Conservation (phyloP, 495 filamentous ascomycete species). For the Tuber calosporum region DNA sequence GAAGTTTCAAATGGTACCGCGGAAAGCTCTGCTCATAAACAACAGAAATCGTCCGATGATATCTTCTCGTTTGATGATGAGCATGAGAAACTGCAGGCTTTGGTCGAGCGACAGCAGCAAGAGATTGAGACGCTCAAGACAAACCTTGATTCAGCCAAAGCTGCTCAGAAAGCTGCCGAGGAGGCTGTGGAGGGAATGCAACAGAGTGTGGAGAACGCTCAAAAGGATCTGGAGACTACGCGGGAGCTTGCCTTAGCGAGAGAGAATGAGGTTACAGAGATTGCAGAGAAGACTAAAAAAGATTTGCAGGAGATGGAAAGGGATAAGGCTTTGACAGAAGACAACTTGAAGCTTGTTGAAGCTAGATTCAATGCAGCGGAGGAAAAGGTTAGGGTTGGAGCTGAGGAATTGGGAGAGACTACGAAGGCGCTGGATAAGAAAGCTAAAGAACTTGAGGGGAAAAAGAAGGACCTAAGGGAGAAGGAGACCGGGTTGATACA, state of each 20-base stretch:
- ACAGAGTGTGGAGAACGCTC: slow-evolving; percentile 43
- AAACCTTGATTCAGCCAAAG: slow-evolving; percentile 48
- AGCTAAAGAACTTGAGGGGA: slow-evolving; percentile 13
- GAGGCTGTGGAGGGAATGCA: slow-evolving; percentile 50
- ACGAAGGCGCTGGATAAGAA: slow-evolving; percentile 11
- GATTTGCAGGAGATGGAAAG: slow-evolving; percentile 23
- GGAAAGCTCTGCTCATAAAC: slow-evolving; percentile 18
- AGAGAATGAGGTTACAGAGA: slow-evolving; percentile 39
- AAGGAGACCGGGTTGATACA: slow-evolving; percentile 17
- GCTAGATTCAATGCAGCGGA: slow-evolving; percentile 24
- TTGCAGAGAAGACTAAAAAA: slow-evolving; percentile 15
- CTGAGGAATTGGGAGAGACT: slow-evolving; percentile 16
- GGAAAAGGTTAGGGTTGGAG: slow-evolving; percentile 44
- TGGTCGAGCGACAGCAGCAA: slow-evolving; percentile 55
- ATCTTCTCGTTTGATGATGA: slow-evolving; percentile 85
- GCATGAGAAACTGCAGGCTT: slow-evolving; percentile 57
- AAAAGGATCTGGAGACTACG: slow-evolving; percentile 43
- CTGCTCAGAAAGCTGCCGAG: slow-evolving; percentile 52
- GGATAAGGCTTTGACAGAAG: slow-evolving; percentile 8
- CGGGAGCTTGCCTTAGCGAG: slow-evolving; percentile 36
- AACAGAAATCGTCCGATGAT: slow-evolving; percentile 53
- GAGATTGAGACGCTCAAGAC: slow-evolving; percentile 61
- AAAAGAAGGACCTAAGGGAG: slow-evolving; percentile 17
- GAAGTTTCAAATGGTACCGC: slow-evolving; percentile 22
- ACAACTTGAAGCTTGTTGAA: slow-evolving; percentile 27